These are phyloP conservation scores for Scleroderma citrinum DNA, from an alignment of 768 basidiomycete species.

Conservation along the genomic window DNA sequence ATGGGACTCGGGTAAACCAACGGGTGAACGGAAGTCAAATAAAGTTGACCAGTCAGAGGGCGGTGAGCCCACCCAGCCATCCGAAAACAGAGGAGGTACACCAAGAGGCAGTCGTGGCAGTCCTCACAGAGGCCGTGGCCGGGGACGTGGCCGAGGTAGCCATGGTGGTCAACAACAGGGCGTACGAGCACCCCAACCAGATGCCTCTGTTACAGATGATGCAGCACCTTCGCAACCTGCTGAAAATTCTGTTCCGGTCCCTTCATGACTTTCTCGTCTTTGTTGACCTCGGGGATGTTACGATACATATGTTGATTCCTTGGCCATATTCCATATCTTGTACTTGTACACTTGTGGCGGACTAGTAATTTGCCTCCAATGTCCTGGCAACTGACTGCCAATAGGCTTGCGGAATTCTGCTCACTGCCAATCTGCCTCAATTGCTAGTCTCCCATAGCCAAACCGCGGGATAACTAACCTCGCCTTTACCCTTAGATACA, in stretches of 20 bases:
- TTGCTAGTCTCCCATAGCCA: no score
- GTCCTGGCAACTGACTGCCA: conserved; percentile 39
- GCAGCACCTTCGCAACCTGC: no score
- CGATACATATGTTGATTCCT: no score
- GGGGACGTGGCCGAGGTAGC: conserved; percentile 17
- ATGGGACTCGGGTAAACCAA: conserved; percentile 72
- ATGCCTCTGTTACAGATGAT: no score
- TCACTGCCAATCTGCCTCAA: conserved; percentile 88
- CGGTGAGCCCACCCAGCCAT: conserved; percentile 2
- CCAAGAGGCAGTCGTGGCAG: conserved; percentile 24
- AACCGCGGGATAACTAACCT: no score
- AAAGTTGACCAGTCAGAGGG: conserved; percentile 2
- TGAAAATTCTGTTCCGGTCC: neutral
- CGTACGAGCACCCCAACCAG: neutral
- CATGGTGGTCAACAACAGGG: neutral
- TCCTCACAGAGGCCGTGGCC: conserved; percentile 32
- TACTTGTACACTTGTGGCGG: no score
- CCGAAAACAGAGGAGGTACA: conserved; percentile 15
- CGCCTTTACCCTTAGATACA: no score
- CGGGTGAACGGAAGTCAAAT: conserved; percentile 9
- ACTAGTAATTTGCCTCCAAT: no score
- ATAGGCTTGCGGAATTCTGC: no score
- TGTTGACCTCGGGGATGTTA: neutral
- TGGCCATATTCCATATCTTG: no score
- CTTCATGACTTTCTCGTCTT: neutral